Percentiles rank a stretch among this genome's conserved stretches.
Evolutionary conservation across 2,329 filamentous ascomycete genomes (phyloP).

Genomic region (Cladorrhinum sp.): DNA sequence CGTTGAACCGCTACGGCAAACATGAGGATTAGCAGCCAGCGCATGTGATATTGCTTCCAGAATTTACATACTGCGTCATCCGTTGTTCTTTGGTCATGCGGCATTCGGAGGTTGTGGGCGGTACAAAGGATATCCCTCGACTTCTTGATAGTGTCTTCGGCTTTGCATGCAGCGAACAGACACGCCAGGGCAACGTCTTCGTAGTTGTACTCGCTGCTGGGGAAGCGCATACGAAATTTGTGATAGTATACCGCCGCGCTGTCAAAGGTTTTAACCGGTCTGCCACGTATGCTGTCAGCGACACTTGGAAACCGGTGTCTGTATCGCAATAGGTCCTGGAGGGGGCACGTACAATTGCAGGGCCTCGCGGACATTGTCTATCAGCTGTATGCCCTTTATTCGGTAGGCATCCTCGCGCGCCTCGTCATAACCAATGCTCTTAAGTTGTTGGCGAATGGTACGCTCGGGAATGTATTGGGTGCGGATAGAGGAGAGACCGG

Average conservation of each 20-base stretch:
- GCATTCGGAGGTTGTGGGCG: constrained; percentile 78
- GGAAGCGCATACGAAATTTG: constrained; percentile 82
- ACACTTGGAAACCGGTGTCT: no score
- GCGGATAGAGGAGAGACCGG: constrained; percentile 48
- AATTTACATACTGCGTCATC: constrained; percentile 59
- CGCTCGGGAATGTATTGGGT: constrained; percentile 80
- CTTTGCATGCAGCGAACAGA: constrained; percentile 91
- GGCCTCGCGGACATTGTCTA: constrained; percentile 76
- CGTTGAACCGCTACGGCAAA: constrained; percentile 64
- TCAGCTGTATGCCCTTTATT: constrained; percentile 82
- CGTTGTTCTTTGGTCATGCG: constrained; percentile 64
- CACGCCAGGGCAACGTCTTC: constrained; percentile 84
- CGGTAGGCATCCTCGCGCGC: constrained; percentile 77
- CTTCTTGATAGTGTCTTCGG: constrained; percentile 97
- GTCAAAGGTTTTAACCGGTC: constrained; percentile 86
- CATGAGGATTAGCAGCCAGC: constrained; percentile 22
- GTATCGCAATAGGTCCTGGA: constrained; percentile 1
- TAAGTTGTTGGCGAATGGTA: constrained; percentile 70
- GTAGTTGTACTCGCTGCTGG: constrained; percentile 82
- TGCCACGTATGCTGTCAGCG: constrained; percentile 34
- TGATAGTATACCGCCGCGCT: constrained; percentile 92
- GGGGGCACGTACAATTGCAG: constrained; percentile 66
- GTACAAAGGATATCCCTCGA: constrained; percentile 89
- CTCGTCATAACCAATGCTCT: constrained; percentile 66
- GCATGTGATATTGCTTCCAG: constrained; percentile 47